These are phyloP conservation scores for Saccharomycopsis selenospora DNA, from an alignment of 805 yeast species.

Conservation along the genomic window DNA sequence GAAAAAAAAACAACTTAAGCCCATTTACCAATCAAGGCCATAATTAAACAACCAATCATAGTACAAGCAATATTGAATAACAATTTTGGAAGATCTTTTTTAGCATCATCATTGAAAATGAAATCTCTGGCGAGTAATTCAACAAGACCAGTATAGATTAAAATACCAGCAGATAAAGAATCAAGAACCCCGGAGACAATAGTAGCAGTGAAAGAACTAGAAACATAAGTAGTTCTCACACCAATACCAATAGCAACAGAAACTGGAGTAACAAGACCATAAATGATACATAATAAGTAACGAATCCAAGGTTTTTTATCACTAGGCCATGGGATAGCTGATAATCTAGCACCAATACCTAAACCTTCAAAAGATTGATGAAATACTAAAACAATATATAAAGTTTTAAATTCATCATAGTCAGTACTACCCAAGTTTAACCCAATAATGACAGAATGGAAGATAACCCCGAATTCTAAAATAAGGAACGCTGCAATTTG, in stretches of 20 bases:
- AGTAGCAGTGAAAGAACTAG: conserved; percentile 47
- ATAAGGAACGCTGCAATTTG: conserved; percentile 43
- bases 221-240: conserved; percentile 54
- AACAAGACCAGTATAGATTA: conserved; percentile 65
- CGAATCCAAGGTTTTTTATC: conserved; percentile 40
- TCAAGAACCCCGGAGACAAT: conserved; percentile 61
- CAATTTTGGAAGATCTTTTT: conserved; percentile 37
- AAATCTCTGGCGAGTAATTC: conserved; percentile 73
- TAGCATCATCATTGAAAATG: conserved; percentile 35
- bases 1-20: conserved; percentile 34
- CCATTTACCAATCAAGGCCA: conserved; percentile 76
- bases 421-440: conserved; percentile 56
- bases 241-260: conserved; percentile 73
- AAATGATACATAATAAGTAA: conserved; percentile 42
- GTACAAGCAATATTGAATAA: conserved; percentile 36
- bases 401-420: conserved; percentile 48
- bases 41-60: conserved; percentile 55
- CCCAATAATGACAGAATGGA: conserved; percentile 73
- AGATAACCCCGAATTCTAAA: conserved; percentile 64
- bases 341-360: conserved; percentile 67
- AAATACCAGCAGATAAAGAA: conserved; percentile 63
- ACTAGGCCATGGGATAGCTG: conserved; percentile 50
- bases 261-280: conserved; percentile 58
- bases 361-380: conserved; percentile 78
- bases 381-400: conserved; percentile 60